Evolutionary conservation across 805 yeast species (phyloP), one percentile per base, ranked within the genome.

Genomic region (Nakazawaea wickerhamii): DNA sequence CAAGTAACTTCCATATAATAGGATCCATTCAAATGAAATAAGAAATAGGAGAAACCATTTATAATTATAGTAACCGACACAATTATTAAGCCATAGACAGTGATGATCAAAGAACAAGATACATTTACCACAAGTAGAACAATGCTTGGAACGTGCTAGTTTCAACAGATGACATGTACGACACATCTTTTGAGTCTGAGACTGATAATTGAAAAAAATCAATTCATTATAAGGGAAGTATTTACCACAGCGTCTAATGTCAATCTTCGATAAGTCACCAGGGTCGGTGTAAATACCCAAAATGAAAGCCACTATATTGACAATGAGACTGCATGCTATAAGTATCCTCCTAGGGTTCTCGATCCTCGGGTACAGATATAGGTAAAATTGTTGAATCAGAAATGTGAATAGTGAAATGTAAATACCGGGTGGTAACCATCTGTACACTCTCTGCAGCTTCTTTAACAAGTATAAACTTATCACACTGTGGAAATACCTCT

Each of bases 141-240:
- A 86, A 58, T 86, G 95, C 43, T 82, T 75, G 1, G 89, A 63
- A 41, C 95, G 61, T 1, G 89, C 86, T 8, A 88, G 82, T 49
- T 91, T 61, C 91, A 95, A 85, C 33, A 79, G 69, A 23, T 73
- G 62, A 54, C 95, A 86, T 0, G 81, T 69, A 1, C 72, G 39
- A 45, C 81, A 76, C 52, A 73, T 75, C 48, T 71, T 71, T 18
- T 34, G 33, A 3, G 55, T 43, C 11, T 55, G 22, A 2, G 53
- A 33, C 10, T 54, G 55, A 4, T 54, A 55, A 17, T 54, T 48
- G 42, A 63, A 69, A 53, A 63, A 76, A 26, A 75, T 68, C 34
- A 75, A 48, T 14, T 63, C 61, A 52, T 76, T 70, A 43, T 59
- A 56, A 3, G 58, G 57, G 46, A 64, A 70, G 11, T 44, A 42